phyloP scores from a whole-genome alignment of 2,329 filamentous ascomycete species.

The Aspergillus japonicus region DNA sequence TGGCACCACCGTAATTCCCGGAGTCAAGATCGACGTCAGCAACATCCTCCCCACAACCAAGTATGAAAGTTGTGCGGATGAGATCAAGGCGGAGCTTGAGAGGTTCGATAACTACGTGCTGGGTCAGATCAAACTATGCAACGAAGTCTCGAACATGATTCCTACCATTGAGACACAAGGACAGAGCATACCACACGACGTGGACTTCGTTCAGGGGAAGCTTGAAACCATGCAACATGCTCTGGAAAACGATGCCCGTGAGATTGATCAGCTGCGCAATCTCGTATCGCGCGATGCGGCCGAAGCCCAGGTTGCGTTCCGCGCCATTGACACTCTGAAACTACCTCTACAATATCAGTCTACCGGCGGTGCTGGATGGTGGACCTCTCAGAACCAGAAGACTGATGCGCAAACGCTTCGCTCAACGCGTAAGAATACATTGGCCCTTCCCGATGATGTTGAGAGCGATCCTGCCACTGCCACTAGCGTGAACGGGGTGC shows the following conservation, averaged over 20 bases:
- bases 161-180: conserved; percentile 63
- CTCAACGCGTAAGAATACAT: conserved; percentile 43
- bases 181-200: conserved; percentile 63
- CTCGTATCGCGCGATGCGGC: conserved; percentile 65
- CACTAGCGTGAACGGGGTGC: conserved; percentile 51
- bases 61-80: conserved; percentile 83
- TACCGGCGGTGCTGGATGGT: conserved; percentile 39
- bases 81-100: conserved; percentile 75
- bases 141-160: conserved; percentile 72
- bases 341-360: conserved; percentile 65
- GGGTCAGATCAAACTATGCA: conserved; percentile 69
- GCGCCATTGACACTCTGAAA: conserved; percentile 71
- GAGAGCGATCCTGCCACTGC: conserved; percentile 40
- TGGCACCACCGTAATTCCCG: conserved; percentile 54
- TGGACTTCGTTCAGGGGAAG: conserved; percentile 62
- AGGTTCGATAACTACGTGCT: conserved; percentile 77
- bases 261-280: conserved; percentile 57
- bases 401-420: conserved; percentile 40
- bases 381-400: conserved; percentile 41
- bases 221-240: conserved; percentile 63
- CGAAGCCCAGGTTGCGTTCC: conserved; percentile 70
- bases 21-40: conserved; percentile 73
- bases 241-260: conserved; percentile 61
- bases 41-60: conserved; percentile 84
- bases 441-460: conserved; percentile 49